Evolutionary conservation across 495 filamentous ascomycete genomes (phyloP).

Genomic region (Cercophora scortea): DNA sequence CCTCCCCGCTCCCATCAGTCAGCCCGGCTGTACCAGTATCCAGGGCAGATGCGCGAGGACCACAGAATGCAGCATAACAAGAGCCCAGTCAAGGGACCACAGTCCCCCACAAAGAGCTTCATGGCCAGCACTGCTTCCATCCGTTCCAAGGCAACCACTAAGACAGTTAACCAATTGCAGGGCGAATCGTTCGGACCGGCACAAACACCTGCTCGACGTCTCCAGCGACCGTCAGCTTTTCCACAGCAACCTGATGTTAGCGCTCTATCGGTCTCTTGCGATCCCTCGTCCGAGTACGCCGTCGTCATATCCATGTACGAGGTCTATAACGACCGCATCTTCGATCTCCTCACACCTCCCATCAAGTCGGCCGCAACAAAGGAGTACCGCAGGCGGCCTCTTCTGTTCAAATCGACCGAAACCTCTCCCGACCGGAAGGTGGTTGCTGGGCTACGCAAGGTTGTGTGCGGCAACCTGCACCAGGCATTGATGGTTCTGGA

Average conservation of each 20-base stretch:
- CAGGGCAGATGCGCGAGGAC: too few species aligned
- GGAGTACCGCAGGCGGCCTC: slow-evolving; percentile 60
- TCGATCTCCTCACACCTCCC: slow-evolving; percentile 70
- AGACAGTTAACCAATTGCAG: slow-evolving; percentile 24
- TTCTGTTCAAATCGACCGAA: slow-evolving; percentile 86
- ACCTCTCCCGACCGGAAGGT: slow-evolving; percentile 77
- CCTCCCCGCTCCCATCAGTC: background rate
- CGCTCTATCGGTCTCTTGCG: slow-evolving; percentile 57
- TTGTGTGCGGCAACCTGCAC: slow-evolving; percentile 75
- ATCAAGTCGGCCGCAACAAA: slow-evolving; percentile 45
- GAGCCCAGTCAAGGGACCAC: slow-evolving; percentile 4
- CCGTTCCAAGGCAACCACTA: slow-evolving; percentile 30
- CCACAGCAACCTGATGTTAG: slow-evolving; percentile 70
- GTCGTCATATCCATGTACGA: slow-evolving; percentile 97
- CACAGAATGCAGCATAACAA: background rate
- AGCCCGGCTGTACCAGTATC: too few species aligned
- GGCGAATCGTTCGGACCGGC: slow-evolving; percentile 32
- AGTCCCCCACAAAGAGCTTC: slow-evolving; percentile 26
- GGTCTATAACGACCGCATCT: slow-evolving; percentile 97
- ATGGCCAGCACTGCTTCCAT: slow-evolving; percentile 34
- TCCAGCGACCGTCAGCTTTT: slow-evolving; percentile 54
- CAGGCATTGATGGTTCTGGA: slow-evolving; percentile 90
- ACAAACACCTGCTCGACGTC: slow-evolving; percentile 47
- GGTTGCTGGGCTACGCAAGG: slow-evolving; percentile 84
- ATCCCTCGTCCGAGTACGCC: slow-evolving; percentile 72